Percentiles rank a stretch among this genome's conserved stretches.
phyloP scores from a whole-genome alignment of 352 stramenopile species.

The Salisapilia sapeloensis region DNA sequence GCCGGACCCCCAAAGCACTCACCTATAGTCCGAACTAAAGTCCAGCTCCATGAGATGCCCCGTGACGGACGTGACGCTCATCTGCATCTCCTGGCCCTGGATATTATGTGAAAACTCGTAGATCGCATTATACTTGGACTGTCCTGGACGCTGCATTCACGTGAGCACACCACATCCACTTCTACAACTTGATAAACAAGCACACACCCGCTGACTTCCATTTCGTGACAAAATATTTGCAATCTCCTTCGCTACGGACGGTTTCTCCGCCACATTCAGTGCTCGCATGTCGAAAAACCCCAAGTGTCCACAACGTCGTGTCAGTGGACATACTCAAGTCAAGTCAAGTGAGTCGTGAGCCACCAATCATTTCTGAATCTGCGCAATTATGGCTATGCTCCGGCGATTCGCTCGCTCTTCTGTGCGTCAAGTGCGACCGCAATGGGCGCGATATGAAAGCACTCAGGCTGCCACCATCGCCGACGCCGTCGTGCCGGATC shows the following conservation, averaged over 20 bases:
- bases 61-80: conserved; percentile 93
- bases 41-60: conserved; percentile 97
- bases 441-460: too few species aligned
- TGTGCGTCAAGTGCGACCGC: too few species aligned
- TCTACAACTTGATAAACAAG: background rate
- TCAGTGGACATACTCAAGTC: too few species aligned
- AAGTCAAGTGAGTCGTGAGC: too few species aligned
- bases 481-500: conserved; percentile 23
- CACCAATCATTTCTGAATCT: too few species aligned
- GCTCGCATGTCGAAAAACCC: conserved; percentile 59
- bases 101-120: conserved; percentile 86
- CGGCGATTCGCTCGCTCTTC: too few species aligned
- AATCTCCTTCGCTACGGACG: conserved; percentile 96
- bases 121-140: conserved; percentile 82
- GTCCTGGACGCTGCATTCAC: conserved; percentile 24
- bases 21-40: conserved; percentile 76
- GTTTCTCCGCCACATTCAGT: conserved; percentile 99
- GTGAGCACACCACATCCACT: background rate
- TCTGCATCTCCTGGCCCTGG: conserved; percentile 65
- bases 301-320: too few species aligned
- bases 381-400: too few species aligned
- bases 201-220: conserved; percentile 30
- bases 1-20: conserved; percentile 2
- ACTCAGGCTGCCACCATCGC: too few species aligned
- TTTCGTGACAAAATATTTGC: conserved; percentile 84